phyloP scores from a whole-genome alignment of 345 rosid species.

The Streptanthus diversifolius region DNA sequence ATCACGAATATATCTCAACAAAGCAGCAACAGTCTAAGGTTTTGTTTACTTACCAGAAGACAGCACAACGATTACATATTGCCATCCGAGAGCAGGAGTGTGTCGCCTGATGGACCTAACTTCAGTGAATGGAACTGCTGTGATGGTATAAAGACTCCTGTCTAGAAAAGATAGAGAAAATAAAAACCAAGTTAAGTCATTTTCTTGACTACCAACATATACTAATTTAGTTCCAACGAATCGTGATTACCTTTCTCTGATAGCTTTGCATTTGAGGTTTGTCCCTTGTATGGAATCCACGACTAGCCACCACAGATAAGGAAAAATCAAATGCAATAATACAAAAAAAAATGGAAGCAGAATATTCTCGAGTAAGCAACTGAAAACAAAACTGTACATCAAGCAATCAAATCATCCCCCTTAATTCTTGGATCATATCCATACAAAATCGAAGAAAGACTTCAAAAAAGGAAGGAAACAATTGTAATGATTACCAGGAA shows the following conservation, averaged over 20 bases:
- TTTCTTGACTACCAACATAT: not conserved
- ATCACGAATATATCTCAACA: not conserved
- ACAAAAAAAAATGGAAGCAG: not conserved
- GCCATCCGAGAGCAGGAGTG: constrained; percentile 96
- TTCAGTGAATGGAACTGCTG: constrained; percentile 68
- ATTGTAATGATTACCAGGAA: constrained; percentile 50
- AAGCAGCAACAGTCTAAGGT: not conserved
- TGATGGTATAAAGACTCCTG: constrained; percentile 81
- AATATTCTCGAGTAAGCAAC: not conserved
- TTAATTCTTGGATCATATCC: too few species aligned
- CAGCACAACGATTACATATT: constrained; percentile 78
- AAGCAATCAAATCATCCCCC: not conserved
- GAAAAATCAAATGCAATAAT: not conserved
- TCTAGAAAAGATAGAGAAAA: constrained; percentile 46
- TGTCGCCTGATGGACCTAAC: constrained; percentile 82
- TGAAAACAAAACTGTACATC: not conserved
- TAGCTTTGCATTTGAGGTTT: constrained; percentile 55
- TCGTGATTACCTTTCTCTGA: constrained; percentile 70
- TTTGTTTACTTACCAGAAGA: constrained; percentile 61
- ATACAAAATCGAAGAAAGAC: not conserved
- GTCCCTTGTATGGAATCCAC: constrained; percentile 92
- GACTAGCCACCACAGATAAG: constrained; percentile 40
- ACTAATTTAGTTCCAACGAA: not conserved
- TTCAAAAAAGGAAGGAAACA: not conserved
- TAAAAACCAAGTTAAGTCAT: constrained; percentile 1